Conservation (phyloP, 805 yeast species). For the Candida pseudofarinosa region DNA sequence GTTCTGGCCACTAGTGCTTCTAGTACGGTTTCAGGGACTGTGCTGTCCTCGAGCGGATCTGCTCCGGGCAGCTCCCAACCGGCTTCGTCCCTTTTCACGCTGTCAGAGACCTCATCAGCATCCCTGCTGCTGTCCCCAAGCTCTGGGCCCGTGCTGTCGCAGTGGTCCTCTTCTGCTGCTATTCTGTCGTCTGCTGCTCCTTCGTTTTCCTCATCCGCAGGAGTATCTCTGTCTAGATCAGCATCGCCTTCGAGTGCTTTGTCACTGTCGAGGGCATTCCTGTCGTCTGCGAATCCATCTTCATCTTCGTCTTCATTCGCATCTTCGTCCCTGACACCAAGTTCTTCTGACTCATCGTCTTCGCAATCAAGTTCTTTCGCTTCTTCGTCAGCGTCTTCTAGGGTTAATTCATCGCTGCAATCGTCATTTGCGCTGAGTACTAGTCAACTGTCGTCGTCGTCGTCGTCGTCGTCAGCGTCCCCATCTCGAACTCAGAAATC, state of each 20-base stretch:
- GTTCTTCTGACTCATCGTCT: constrained; percentile 1
- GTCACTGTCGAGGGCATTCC: background rate
- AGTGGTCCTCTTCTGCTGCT: background rate
- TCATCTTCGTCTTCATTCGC: background rate
- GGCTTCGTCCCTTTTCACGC: background rate
- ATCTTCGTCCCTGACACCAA: background rate
- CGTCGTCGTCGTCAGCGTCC: constrained; percentile 4
- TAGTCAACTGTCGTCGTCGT: constrained; percentile 4
- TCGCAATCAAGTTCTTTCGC: background rate
- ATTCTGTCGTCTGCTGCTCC: background rate
- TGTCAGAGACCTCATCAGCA: constrained; percentile 6
- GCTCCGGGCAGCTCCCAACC: background rate
- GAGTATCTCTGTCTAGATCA: background rate
- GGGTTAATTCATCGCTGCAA: background rate
- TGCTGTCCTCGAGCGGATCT: background rate
- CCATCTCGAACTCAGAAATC: constrained; percentile 3
- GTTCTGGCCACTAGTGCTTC: background rate
- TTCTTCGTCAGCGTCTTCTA: background rate
- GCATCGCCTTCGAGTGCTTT: background rate
- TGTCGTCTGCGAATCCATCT: background rate
- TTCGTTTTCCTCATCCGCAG: background rate
- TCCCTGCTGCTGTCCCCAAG: constrained; percentile 2
- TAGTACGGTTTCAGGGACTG: background rate
- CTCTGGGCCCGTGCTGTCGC: background rate
- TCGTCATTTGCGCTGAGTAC: constrained; percentile 6